Conservation (phyloP, 441 rosid species). For the Gossypium davidsonii region DNA sequence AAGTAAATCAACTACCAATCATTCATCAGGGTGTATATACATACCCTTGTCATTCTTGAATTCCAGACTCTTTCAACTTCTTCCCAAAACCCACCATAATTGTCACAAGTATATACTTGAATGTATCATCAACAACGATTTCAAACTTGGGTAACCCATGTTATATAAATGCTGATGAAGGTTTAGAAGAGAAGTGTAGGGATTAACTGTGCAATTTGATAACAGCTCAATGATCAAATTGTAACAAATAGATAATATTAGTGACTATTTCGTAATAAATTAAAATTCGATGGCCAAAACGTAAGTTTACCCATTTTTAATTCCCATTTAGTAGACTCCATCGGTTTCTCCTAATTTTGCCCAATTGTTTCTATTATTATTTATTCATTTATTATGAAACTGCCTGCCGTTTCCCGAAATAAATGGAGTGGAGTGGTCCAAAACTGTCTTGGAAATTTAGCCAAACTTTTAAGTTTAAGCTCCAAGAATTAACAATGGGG, state of each 20-base stretch:
- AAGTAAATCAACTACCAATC: no score
- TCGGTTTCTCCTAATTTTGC: neutral
- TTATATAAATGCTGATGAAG: no score
- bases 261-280: no score
- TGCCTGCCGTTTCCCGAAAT: neutral
- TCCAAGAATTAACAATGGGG: conserved; percentile 29
- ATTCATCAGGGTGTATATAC: neutral
- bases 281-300: no score
- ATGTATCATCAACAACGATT: no score
- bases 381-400: neutral
- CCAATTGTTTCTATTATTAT: neutral
- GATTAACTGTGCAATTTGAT: no score
- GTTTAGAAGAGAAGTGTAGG: no score
- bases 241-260: no score
- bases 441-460: neutral
- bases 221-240: no score
- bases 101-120: no score
- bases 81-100: conserved; percentile 37
- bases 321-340: neutral
- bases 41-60: conserved; percentile 51
- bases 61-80: conserved; percentile 30
- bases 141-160: no score
- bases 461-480: neutral
- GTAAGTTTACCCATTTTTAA: no score
- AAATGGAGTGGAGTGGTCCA: neutral